Base-by-base conservation (phyloP, 2,329 filamentous ascomycete genomes). In the Aspergillus tamarii region DNA sequence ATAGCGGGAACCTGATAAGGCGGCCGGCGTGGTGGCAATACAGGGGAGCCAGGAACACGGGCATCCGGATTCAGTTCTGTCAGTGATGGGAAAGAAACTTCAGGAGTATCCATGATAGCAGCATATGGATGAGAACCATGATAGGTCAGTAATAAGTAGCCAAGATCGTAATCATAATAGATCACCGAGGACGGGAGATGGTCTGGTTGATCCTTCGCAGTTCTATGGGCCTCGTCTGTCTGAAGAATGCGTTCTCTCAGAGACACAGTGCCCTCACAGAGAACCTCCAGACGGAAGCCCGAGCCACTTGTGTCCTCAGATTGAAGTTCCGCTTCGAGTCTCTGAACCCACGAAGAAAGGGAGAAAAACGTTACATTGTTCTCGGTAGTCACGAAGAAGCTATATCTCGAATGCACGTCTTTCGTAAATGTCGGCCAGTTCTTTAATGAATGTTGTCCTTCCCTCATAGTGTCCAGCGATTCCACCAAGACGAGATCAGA, bases 331-430 rank as follows among this genome's bases (percentile, higher is more conserved):
- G 81, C 80, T 71, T 88, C 85, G 1, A 89, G 75, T 50, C 82
- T 81, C 36, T 81, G 78, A 30, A 85, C 81, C 87, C 87, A 90
- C 0, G 83, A 80, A 52, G 82, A 79, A 57, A 89, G 74, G 3
- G 85, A 87, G 39, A 89, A 72, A 64, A 80, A 86, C 64, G 80
- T 83, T 5, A 89, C 81, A 28, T 84, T 86, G 9, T 75, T 81
- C 19, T 81, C 75, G 28, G 84, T 83, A 1, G 87, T 88, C 34
- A 88, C 81, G 68, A 87, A 88, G 64, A 89, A 83, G 19, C 82
- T 83, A 70, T 89, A 88, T 36, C 84, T 82, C 53, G 85, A 86
- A 41, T 80, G 78, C 3, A 84, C 75, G 67, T 88, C 87, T 21
- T 78, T 72, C 0, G 85, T 88, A 69, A 89, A 87, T 4, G 82